Percentiles rank a stretch among this genome's conserved stretches.
Conservation (phyloP, 2,329 filamentous ascomycete genomes). For the Lasiodiplodia sp. region DNA sequence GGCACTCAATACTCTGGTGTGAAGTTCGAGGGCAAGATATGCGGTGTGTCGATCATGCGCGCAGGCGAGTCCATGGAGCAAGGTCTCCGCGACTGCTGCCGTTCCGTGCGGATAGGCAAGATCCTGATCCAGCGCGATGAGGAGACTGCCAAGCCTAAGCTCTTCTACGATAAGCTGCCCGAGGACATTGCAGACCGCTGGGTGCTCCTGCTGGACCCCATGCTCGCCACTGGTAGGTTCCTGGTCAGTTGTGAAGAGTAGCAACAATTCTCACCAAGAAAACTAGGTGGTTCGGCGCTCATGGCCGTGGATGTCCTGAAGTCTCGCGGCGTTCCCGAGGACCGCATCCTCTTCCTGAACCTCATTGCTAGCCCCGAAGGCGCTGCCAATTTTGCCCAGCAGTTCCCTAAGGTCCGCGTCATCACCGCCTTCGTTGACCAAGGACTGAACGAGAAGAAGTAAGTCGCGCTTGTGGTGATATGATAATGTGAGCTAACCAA, state of each 20-base stretch:
- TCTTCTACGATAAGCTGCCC: conserved; percentile 98
- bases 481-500: conserved; percentile 40
- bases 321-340: conserved; percentile 88
- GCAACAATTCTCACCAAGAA: neutral
- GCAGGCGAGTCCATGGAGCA: conserved; percentile 99
- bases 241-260: neutral
- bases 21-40: conserved; percentile 97
- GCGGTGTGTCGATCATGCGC: conserved; percentile 97
- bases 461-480: conserved; percentile 47
- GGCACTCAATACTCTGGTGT: conserved; percentile 88
- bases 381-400: conserved; percentile 84
- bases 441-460: conserved; percentile 98
- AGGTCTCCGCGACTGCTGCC: conserved; percentile 92
- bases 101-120: conserved; percentile 97
- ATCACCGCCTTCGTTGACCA: conserved; percentile 96
- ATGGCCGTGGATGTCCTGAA: conserved; percentile 97
- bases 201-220: conserved; percentile 95
- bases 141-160: conserved; percentile 87
- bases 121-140: conserved; percentile 98
- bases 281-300: conserved; percentile 84
- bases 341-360: conserved; percentile 95
- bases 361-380: conserved; percentile 97
- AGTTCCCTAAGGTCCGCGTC: conserved; percentile 87
- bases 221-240: conserved; percentile 89
- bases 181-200: conserved; percentile 91